Conservation (phyloP, 2,329 filamentous ascomycete species). For the Beauveria sp. region DNA sequence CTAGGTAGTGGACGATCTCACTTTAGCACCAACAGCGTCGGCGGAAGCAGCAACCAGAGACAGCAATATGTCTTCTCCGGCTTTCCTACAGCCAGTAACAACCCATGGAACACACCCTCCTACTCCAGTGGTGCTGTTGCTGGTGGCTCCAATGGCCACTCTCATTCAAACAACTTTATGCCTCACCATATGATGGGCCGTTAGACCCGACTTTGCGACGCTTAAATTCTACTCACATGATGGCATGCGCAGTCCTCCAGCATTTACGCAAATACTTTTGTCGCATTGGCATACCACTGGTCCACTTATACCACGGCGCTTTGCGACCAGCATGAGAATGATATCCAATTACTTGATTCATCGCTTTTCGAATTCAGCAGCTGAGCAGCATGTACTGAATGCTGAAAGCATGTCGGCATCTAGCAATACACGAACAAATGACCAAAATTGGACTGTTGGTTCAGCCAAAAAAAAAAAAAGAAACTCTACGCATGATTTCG, state of each 20-base stretch:
- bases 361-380: not conserved
- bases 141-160: not conserved
- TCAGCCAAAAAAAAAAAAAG: not conserved
- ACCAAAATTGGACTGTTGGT: not conserved
- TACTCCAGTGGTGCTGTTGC: slow-evolving; percentile 16
- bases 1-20: slow-evolving; percentile 33
- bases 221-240: not conserved
- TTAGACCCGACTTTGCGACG: not conserved
- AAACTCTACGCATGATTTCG: not conserved
- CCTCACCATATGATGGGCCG: slow-evolving; percentile 13
- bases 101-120: slow-evolving; percentile 18
- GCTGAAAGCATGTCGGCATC: not conserved
- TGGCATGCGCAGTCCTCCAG: not conserved
- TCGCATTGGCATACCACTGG: not conserved
- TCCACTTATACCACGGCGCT: not conserved
- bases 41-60: not conserved
- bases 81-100: slow-evolving; percentile 16
- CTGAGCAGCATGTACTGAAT: not conserved
- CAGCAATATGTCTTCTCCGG: slow-evolving; percentile 9
- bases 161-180: not conserved
- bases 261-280: not conserved
- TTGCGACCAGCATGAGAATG: not conserved
- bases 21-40: not conserved
- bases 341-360: not conserved
- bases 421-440: not conserved